Evolutionary conservation across 345 rosid genomes (phyloP).

Genomic region (Viola odorata): DNA sequence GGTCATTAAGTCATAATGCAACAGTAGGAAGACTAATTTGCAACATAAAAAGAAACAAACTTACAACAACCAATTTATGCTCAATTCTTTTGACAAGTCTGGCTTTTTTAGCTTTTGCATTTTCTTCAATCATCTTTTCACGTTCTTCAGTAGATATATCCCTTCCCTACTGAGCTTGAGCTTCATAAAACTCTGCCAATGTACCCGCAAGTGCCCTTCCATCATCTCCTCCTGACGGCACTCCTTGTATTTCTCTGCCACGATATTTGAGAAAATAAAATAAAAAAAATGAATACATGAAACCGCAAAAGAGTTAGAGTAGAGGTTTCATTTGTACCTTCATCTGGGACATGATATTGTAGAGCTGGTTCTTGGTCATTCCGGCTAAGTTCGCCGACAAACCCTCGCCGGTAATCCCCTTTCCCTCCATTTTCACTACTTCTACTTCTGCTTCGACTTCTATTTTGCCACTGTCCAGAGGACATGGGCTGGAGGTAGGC

Average conservation of each 20-base stretch:
- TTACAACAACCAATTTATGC: slow-evolving; percentile 78
- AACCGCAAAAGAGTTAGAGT: background rate
- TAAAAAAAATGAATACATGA: background rate
- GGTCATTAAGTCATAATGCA: background rate
- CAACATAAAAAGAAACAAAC: slow-evolving; percentile 20
- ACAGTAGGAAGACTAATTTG: background rate
- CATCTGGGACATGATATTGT: slow-evolving; percentile 92
- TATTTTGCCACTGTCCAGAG: no score
- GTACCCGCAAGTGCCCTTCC: slow-evolving; percentile 77
- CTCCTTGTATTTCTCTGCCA: slow-evolving; percentile 37
- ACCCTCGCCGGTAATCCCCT: slow-evolving; percentile 59
- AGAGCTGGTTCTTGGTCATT: slow-evolving; percentile 90
- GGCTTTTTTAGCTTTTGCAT: slow-evolving; percentile 54
- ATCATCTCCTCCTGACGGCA: slow-evolving; percentile 42
- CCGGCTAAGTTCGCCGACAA: slow-evolving; percentile 70
- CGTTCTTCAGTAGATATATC: slow-evolving; percentile 68
- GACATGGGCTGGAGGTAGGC: no score
- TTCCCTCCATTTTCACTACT: slow-evolving; percentile 54
- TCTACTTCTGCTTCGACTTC: background rate
- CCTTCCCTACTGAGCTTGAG: slow-evolving; percentile 93
- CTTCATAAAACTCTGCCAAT: slow-evolving; percentile 94
- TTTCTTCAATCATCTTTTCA: slow-evolving; percentile 87
- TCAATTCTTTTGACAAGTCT: slow-evolving; percentile 66
- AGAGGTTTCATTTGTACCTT: slow-evolving; percentile 30
- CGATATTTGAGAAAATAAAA: slow-evolving; percentile 20